phyloP scores from a whole-genome alignment of 768 basidiomycete genomes.

The Phylloporus rhodoxanthus region DNA sequence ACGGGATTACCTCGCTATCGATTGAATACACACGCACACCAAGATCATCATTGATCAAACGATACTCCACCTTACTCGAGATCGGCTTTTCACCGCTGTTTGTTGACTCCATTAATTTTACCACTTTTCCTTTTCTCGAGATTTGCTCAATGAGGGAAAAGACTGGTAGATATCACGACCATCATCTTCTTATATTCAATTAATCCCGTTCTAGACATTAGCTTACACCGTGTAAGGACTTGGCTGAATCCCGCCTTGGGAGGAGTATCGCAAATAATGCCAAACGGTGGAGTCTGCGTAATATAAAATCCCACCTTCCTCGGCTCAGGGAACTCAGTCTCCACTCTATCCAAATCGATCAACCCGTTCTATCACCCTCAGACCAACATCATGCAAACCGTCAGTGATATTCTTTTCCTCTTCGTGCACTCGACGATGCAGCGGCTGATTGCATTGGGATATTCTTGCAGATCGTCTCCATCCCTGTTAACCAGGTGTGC shows the following conservation, averaged over 20 bases:
- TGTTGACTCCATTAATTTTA: no score
- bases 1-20: background rate
- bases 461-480: background rate
- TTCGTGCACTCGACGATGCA: background rate
- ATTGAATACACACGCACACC: background rate
- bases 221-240: background rate
- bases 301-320: background rate
- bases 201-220: background rate
- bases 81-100: no score
- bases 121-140: background rate
- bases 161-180: background rate
- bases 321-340: background rate
- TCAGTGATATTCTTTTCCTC: background rate
- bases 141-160: background rate
- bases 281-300: background rate
- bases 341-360: background rate
- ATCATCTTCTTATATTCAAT: background rate
- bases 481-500: slow-evolving; percentile 3
- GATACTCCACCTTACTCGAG: no score
- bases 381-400: slow-evolving; percentile 10
- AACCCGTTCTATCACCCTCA: background rate
- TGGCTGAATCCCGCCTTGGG: background rate
- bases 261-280: background rate
- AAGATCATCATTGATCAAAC: background rate
- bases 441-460: background rate